Conservation (phyloP, 2,329 filamentous ascomycete genomes). For the Exophiala lecanii-corni region DNA sequence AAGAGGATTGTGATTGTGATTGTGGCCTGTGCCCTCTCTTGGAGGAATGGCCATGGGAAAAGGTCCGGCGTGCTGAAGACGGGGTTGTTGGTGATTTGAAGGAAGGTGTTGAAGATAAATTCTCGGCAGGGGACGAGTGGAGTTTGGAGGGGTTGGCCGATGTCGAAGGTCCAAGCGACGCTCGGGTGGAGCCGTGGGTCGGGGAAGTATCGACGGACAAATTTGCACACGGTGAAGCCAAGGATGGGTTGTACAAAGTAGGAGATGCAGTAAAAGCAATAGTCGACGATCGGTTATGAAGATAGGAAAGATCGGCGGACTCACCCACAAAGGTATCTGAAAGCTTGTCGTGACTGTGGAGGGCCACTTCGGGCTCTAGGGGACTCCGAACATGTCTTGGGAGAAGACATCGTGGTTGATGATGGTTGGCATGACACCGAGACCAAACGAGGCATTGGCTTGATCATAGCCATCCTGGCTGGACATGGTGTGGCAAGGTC, state of each 20-base stretch:
- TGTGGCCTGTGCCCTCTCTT: too few species aligned
- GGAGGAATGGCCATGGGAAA: too few species aligned
- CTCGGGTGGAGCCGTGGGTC: constrained; percentile 5
- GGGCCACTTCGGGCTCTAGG: constrained; percentile 40
- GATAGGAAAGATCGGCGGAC: constrained; percentile 37
- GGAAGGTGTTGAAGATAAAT: constrained; percentile 10
- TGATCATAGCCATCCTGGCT: constrained; percentile 55
- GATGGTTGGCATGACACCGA: constrained; percentile 61
- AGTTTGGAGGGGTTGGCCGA: constrained; percentile 11
- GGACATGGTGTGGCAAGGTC: constrained; percentile 51
- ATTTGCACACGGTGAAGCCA: constrained; percentile 17
- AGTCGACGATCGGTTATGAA: constrained; percentile 24
- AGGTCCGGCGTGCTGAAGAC: constrained; percentile 31
- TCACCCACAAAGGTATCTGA: constrained; percentile 44
- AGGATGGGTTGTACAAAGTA: constrained; percentile 6
- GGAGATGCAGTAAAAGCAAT: constrained; percentile 12
- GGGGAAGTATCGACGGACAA: constrained; percentile 16
- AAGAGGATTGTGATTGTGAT: constrained; percentile 2
- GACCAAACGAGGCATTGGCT: constrained; percentile 40
- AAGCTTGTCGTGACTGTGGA: constrained; percentile 40
- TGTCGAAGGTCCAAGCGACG: constrained; percentile 8
- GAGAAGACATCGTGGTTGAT: constrained; percentile 52
- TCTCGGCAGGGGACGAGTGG: constrained; percentile 13
- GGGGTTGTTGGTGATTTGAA: constrained; percentile 37
- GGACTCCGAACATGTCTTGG: constrained; percentile 32